Evolutionary conservation across 352 stramenopile species (phyloP), one percentile per base, ranked within the genome.

Genomic region (Aphanomyces stellatus): DNA sequence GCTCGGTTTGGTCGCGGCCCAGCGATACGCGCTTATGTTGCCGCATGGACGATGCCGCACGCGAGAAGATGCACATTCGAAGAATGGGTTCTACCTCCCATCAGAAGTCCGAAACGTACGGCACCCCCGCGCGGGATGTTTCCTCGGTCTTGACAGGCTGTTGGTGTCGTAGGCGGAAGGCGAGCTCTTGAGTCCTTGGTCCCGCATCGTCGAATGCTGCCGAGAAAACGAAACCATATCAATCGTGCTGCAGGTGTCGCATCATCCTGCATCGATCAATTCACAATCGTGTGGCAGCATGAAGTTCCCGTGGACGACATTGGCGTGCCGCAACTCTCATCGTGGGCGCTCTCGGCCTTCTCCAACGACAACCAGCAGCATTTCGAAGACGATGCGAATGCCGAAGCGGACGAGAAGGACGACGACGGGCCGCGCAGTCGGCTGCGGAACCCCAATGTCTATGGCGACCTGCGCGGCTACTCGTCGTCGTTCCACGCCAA

Each of bases 221-320:
- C 88, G 87, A 46, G 82, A 93, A 61, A 90, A 88, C 56, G 82
- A 91, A 59, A 75, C 40, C 1, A 70, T 91, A 40, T 81, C 69
- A 2, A 78, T 93, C 17, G 69, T 79, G 27, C 78, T 93, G 3
- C 81, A 89, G 81, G 81, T 89, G 69, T 22, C 4, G n/a, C n/a
- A n/a, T n/a, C n/a, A n/a, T n/a, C n/a, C n/a, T n/a, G n/a, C n/a
- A 19, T 37, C 13, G 0, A 59, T 49, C 4, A n/a, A 19, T 61
- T 8, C 28, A 25, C 31, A 31, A 4, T 27, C n/a, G 10, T 28
- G n/a, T 6, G 24, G 22, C 65, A 93, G 78, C 84, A 90, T 76
- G 78, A 88, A 70, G 81, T 95, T 6, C 70, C 78, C 0, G 82
- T 96, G 53, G 90, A 93, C 59, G 81, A 91, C 53, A 90, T 95